phyloP scores from a whole-genome alignment of 1,284 basidiomycete species.

The Malassezia vespertilionis region DNA sequence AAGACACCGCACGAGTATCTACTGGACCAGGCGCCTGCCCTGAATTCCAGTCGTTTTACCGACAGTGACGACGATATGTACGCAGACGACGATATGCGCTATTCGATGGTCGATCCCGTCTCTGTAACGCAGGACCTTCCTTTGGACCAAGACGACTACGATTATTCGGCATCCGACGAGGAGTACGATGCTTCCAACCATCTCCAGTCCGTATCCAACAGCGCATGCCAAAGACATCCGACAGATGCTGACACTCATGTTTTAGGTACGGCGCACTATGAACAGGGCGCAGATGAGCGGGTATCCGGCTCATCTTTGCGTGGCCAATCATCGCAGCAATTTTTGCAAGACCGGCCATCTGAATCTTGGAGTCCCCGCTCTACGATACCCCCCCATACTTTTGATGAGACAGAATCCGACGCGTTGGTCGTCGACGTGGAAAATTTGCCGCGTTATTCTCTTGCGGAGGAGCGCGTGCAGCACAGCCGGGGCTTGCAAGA shows the following conservation, averaged over 20 bases:
- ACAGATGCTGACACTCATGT: constrained; percentile 8
- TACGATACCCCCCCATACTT: no score
- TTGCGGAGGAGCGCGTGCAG: no score
- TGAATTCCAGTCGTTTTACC: constrained; percentile 52
- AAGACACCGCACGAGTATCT: constrained; percentile 57
- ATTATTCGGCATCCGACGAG: constrained; percentile 12
- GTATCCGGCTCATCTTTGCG: no score
- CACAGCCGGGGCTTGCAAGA: no score
- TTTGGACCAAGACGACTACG: constrained; percentile 14
- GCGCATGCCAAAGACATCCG: not conserved
- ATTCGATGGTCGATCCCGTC: constrained; percentile 10
- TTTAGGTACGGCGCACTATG: no score
- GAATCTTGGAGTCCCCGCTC: no score
- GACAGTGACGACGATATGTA: constrained; percentile 6
- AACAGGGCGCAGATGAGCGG: no score
- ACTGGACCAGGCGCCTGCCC: constrained; percentile 53
- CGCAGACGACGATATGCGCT: constrained; percentile 10
- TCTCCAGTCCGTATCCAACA: constrained; percentile 8
- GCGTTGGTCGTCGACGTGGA: constrained; percentile 36
- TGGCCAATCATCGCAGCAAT: no score
- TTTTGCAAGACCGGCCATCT: no score
- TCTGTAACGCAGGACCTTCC: constrained; percentile 11
- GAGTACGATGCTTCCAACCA: not conserved
- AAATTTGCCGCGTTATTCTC: no score
- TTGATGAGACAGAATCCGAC: no score